These are phyloP conservation scores for Zalaria obscura DNA, from an alignment of 2,329 filamentous ascomycete species.

Conservation along the genomic window DNA sequence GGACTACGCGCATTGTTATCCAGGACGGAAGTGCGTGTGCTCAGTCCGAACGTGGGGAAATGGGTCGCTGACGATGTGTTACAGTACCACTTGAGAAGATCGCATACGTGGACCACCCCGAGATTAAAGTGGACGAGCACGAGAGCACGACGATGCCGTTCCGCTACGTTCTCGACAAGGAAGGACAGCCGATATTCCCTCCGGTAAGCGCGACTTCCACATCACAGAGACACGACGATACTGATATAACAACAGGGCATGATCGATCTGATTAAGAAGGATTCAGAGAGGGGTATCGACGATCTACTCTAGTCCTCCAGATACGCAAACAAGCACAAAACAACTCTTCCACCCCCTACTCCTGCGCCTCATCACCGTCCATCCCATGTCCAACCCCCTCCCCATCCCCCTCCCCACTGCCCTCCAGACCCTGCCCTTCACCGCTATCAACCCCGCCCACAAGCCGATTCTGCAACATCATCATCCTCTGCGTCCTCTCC, in stretches of 20 bases:
- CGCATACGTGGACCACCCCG: slow-evolving; percentile 73
- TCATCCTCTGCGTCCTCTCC: slow-evolving; percentile 12
- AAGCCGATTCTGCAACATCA: slow-evolving; percentile 13
- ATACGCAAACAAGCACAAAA: too few relatives aligned
- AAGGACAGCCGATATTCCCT: slow-evolving; percentile 77
- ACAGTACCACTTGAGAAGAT: slow-evolving; percentile 66
- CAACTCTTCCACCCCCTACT: too few relatives aligned
- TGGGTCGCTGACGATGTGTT: not conserved
- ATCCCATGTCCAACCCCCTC: not conserved
- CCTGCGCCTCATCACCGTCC: too few relatives aligned
- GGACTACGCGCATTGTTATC: slow-evolving; percentile 80
- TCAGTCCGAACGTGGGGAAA: not conserved
- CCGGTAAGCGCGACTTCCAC: slow-evolving; percentile 39
- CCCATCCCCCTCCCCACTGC: too few relatives aligned
- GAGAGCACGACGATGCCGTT: slow-evolving; percentile 98
- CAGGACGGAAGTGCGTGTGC: slow-evolving; percentile 56
- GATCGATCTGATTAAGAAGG: slow-evolving; percentile 83
- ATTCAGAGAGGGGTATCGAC: slow-evolving; percentile 82
- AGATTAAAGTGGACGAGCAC: slow-evolving; percentile 77
- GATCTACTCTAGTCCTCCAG: slow-evolving; percentile 46
- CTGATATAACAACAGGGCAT: slow-evolving; percentile 52
- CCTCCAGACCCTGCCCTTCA: not conserved
- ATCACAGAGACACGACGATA: slow-evolving; percentile 6
- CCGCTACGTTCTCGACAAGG: slow-evolving; percentile 66
- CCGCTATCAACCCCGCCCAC: slow-evolving; percentile 2